Evolutionary conservation across 225 moss, liverwort and hornwort genomes (phyloP).

Genomic region (Polytrichum commune): DNA sequence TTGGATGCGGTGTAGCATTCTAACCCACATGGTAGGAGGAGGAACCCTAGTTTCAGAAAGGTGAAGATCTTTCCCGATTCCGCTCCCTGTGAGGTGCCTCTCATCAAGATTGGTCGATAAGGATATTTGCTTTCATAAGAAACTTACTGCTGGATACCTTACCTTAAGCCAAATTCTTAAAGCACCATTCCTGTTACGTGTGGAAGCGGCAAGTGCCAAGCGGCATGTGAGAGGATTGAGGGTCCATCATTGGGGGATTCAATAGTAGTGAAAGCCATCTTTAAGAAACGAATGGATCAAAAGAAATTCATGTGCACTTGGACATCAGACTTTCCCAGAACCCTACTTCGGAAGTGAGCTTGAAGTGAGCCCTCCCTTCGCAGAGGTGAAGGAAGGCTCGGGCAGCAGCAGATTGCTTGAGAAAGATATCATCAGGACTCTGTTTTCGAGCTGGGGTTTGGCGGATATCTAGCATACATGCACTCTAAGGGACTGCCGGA

Average conservation of each 20-base stretch:
- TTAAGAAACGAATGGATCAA: background rate
- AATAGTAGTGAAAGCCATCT: background rate
- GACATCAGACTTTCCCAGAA: background rate
- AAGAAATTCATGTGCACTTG: background rate
- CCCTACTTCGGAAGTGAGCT: background rate
- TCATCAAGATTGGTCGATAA: constrained; percentile 13
- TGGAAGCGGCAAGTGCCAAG: constrained; percentile 1
- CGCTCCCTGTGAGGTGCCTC: background rate
- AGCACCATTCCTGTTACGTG: too few relatives aligned
- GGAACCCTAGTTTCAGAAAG: constrained; percentile 3
- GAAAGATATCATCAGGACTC: too few relatives aligned
- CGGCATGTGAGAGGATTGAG: constrained; percentile 13
- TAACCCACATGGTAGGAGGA: background rate
- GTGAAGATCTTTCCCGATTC: constrained; percentile 11
- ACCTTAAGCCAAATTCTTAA: too few relatives aligned
- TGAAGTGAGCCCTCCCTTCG: background rate
- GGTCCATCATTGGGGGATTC: background rate
- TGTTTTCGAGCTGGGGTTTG: background rate
- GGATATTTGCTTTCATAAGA: constrained; percentile 10
- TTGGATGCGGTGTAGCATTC: constrained; percentile 12
- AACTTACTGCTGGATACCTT: background rate
- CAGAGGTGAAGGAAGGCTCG: background rate
- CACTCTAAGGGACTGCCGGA: background rate
- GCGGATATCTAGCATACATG: background rate
- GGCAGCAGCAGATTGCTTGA: too few relatives aligned